phyloP scores from a whole-genome alignment of 1,284 basidiomycete genomes.

The Irpex sp. region DNA sequence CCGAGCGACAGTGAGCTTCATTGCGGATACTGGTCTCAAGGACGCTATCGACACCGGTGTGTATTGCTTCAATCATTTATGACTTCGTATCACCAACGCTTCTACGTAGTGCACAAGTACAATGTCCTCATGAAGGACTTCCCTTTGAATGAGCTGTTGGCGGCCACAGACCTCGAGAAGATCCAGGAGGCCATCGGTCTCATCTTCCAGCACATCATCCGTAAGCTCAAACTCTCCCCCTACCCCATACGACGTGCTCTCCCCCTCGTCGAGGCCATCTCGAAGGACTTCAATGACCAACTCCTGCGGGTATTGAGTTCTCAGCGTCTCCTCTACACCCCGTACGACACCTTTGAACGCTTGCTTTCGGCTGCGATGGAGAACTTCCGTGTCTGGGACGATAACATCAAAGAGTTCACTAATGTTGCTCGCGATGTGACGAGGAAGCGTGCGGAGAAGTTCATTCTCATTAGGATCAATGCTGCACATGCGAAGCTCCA shows the following conservation, averaged over 20 bases:
- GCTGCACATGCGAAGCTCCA: slow-evolving; percentile 93
- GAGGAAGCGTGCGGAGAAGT: slow-evolving; percentile 91
- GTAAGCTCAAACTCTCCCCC: slow-evolving; percentile 94
- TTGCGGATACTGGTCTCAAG: slow-evolving; percentile 96
- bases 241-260: slow-evolving; percentile 96
- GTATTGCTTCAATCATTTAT: slow-evolving; percentile 31
- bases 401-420: slow-evolving; percentile 97
- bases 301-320: slow-evolving; percentile 92
- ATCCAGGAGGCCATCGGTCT: slow-evolving; percentile 89
- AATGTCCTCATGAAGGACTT: slow-evolving; percentile 99
- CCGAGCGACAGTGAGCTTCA: slow-evolving; percentile 97
- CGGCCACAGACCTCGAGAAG: slow-evolving; percentile 95
- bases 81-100: background rate
- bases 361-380: slow-evolving; percentile 81
- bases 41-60: slow-evolving; percentile 89
- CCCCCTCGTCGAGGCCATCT: slow-evolving; percentile 97
- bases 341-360: slow-evolving; percentile 94
- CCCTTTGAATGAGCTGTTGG: slow-evolving; percentile 94
- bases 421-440: slow-evolving; percentile 97
- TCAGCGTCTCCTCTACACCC: slow-evolving; percentile 92
- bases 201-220: slow-evolving; percentile 95
- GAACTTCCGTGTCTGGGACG: slow-evolving; percentile 97
- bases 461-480: slow-evolving; percentile 96
- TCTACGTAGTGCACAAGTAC: slow-evolving; percentile 89
- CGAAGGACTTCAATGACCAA: slow-evolving; percentile 96